Base-by-base conservation (phyloP, 1,139 yeast genomes). In the Hemisphaericaspora xylofermentans region DNA sequence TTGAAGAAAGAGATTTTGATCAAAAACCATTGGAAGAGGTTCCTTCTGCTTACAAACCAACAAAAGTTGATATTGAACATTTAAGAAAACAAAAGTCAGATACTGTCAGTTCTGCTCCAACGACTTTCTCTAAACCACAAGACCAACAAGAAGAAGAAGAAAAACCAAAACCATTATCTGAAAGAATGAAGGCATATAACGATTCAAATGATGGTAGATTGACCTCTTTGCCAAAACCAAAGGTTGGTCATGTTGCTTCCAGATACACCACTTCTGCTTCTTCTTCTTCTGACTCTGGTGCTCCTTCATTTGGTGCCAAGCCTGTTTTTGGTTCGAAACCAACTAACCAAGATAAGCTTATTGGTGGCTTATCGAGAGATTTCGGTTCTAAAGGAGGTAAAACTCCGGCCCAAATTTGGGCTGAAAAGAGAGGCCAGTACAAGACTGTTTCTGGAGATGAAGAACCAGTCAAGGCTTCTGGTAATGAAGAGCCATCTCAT, bases 361-460 rank as follows among this genome's bases (percentile, higher is more conserved):
- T 76, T 32, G 82, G 86, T 37, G 95, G 91, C 29, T 64, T 78
- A 32, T 77, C 82, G 42, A 78, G 83, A 62, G 77, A 84, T 58
- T 85, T 80, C 60, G 95, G 80, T 46, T 71, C 87, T 39, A 78
- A 77, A 49, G 79, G 76, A 44, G 96, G 96, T 46, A 87, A 88
- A 65, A 86, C 96, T 3, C 97, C 98, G 24, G 96, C 96, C 28
- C 97, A 89, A 64, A 58, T 87, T 29, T 89, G 97, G 97, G 97
- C 97, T 16, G 96, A 88, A 61, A 88, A 82, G 71, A 83, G 84
- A 60, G 93, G 87, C 38, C 75, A 79, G 53, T 78, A 68, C 53
- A 76, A 71, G 53, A 69, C 71, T 30, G 80, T 74, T 35, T 50
- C 54, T 19, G 57, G 52, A 1, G 62, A 54, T 13, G 62, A 54